Conservation (phyloP, 2,329 filamentous ascomycete genomes). For the Sclerotinia subarctica region DNA sequence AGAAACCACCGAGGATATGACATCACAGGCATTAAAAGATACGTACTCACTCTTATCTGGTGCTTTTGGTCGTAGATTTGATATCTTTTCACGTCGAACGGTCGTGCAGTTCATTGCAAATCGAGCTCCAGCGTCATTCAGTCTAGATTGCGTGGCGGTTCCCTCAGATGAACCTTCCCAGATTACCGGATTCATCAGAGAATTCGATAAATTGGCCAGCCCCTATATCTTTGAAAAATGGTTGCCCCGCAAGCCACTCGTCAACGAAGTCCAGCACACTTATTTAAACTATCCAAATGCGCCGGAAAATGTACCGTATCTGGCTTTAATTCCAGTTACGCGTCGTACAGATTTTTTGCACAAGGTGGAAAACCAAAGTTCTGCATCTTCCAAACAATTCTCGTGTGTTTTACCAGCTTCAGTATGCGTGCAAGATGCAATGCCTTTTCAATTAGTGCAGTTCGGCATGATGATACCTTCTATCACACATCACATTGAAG, state of each 20-base stretch:
- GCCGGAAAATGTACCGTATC: slow-evolving; percentile 47
- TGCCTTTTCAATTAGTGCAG: slow-evolving; percentile 41
- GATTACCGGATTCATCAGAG: slow-evolving; percentile 28
- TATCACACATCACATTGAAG: slow-evolving; percentile 67
- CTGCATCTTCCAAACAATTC: slow-evolving; percentile 39
- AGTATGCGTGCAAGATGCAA: slow-evolving; percentile 49
- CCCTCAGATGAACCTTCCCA: not conserved
- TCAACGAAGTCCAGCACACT: slow-evolving; percentile 42
- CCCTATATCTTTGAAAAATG: slow-evolving; percentile 42
- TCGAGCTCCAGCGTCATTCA: not conserved
- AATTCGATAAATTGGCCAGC: slow-evolving; percentile 25
- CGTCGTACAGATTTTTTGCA: slow-evolving; percentile 60
- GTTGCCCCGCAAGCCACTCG: slow-evolving; percentile 46
- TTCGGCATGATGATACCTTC: slow-evolving; percentile 67
- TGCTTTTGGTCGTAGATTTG: slow-evolving; percentile 30
- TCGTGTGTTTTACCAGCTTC: slow-evolving; percentile 45
- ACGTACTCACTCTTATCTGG: slow-evolving; percentile 29
- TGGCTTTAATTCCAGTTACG: slow-evolving; percentile 50
- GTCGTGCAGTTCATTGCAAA: slow-evolving; percentile 28
- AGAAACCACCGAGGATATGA: not conserved
- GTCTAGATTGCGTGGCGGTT: not conserved
- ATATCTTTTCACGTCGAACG: slow-evolving; percentile 24
- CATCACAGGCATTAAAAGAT: slow-evolving; percentile 23
- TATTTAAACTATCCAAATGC: slow-evolving; percentile 42
- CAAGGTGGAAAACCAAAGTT: slow-evolving; percentile 18